Conservation (phyloP, 2,329 filamentous ascomycete genomes). For the Magnaporthiopsis poae region DNA sequence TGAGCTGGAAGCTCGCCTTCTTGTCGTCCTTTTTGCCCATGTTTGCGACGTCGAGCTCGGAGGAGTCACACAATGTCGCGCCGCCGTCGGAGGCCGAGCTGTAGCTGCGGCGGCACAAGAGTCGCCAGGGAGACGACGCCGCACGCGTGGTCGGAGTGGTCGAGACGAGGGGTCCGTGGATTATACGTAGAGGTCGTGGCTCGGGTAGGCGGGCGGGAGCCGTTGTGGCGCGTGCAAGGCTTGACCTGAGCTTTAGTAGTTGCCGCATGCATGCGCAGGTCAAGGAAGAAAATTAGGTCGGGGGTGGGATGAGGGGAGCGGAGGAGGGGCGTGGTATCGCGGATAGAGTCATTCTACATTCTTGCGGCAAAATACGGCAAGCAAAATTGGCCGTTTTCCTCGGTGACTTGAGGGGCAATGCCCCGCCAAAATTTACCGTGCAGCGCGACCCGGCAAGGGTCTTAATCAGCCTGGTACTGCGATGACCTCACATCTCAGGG, state of each 20-base stretch:
- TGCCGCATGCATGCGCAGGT: constrained; percentile 7
- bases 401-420: background rate
- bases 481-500: background rate
- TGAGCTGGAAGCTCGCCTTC: constrained; percentile 38
- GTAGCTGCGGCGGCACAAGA: background rate
- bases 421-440: background rate
- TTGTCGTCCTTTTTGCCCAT: constrained; percentile 16
- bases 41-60: constrained; percentile 1
- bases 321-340: constrained; percentile 1
- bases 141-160: background rate
- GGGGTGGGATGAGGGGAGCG: constrained; percentile 1
- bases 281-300: background rate
- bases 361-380: constrained; percentile 4
- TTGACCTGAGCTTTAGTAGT: constrained; percentile 2
- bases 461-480: background rate
- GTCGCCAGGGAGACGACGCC: background rate
- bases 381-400: background rate
- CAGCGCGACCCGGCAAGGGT: background rate
- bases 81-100: background rate
- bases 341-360: constrained; percentile 1
- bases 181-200: background rate
- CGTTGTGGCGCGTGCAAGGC: constrained; percentile 6
- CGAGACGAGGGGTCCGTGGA: background rate
- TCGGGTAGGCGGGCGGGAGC: background rate
- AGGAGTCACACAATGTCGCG: background rate